Percentiles rank a stretch among this genome's conserved stretches.
phyloP scores from a whole-genome alignment of 139 green algal species.

The Dunaliella primolecta region DNA sequence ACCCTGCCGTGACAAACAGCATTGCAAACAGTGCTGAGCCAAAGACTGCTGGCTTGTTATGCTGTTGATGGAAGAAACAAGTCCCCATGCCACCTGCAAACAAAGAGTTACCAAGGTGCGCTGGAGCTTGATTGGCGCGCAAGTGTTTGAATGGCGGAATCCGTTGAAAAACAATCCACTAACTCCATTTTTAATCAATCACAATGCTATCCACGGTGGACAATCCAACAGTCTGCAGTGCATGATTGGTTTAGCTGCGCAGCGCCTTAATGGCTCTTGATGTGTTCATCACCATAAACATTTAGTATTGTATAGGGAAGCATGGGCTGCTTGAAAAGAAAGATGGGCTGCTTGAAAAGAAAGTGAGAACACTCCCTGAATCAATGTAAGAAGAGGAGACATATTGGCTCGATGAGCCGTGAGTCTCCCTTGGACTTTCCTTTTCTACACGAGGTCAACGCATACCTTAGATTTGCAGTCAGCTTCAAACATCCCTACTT shows the following conservation, averaged over 20 bases:
- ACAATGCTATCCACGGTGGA: not conserved
- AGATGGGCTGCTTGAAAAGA: not conserved
- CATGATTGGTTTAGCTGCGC: too few species aligned
- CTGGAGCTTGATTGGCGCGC: not conserved
- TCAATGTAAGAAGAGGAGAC: too few species aligned
- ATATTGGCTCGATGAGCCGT: not conserved
- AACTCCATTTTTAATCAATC: not conserved
- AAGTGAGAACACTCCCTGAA: not conserved
- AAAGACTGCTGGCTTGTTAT: not conserved
- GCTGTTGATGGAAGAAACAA: not conserved
- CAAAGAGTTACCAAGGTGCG: not conserved
- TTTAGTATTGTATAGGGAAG: not conserved
- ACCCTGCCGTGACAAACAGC: conserved; percentile 18
- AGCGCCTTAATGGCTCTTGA: too few species aligned
- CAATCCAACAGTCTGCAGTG: not conserved
- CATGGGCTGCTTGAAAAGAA: not conserved
- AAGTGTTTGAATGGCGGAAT: not conserved
- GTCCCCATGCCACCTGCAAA: not conserved
- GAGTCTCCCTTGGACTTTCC: not conserved
- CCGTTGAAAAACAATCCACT: not conserved
- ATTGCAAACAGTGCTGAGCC: conserved; percentile 5
- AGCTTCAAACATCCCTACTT: too few species aligned
- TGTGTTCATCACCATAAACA: not conserved
- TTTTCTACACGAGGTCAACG: not conserved
- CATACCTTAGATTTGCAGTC: not conserved